Evolutionary conservation across 2,329 filamentous ascomycete genomes (phyloP), one percentile per base, ranked within the genome.

Genomic region (Cladosporium phlei): DNA sequence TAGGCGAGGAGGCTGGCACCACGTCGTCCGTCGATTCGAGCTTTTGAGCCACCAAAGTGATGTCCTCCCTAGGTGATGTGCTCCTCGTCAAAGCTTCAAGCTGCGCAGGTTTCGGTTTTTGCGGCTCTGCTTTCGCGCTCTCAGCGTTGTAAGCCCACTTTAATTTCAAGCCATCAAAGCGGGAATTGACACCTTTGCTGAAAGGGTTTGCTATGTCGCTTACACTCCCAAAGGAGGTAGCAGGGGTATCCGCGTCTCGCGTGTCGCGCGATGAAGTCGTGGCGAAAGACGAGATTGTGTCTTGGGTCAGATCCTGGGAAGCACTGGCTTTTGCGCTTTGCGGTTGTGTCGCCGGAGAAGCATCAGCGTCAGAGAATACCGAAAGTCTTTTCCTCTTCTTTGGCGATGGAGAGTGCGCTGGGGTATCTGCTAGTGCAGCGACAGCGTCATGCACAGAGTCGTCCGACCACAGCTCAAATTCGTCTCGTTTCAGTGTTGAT

Each of bases 391-490:
- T 61, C 21, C 60, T 50, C 46, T 58, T 59, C 44, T 51, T 55
- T 11, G 54, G 56, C 17, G 53, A 55, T 12, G 50, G 48, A 16
- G 32, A 49, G 19, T 43, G 20, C 12, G 46, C 33, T 22, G 48
- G 34, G 9, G 50, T 50, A 8, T 57, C 54, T 11, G 54, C 50
- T 3, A 55, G 40, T 33, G 67, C 66, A 10, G 63, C 65, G 53
- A 71, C 63, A 6, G 66, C 71, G 17, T 72, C 68, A 17, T 68
- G 66, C 5, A 70, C 58, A 4, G 71, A 73, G 44, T 74, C 72
- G 51, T 75, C 72, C 3, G 72, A 74, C 59, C 65, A 73, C 1
- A 74, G 55, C 17, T 72, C 66, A 48, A 75, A 70, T 11, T 71
- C 66, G 1, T 66, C 60, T n/a, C n/a, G n/a, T 11, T 58, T 57